Evolutionary conservation across 2,329 filamentous ascomycete genomes (phyloP), one percentile per base, ranked within the genome.

Genomic region (Thelonectria blattea): DNA sequence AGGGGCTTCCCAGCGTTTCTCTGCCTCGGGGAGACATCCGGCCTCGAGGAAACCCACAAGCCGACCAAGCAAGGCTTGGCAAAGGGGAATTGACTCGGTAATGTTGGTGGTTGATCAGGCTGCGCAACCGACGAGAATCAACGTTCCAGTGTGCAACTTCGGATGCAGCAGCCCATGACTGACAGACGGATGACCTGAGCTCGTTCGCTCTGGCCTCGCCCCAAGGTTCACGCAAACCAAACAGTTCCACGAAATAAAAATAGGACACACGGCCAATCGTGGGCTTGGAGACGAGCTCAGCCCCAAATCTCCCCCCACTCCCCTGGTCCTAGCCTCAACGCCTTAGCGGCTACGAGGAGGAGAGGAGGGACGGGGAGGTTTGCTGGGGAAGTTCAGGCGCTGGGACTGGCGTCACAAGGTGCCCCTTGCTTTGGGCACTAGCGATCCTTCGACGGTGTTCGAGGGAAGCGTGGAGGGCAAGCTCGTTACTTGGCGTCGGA

Each of bases 241-340:
- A 11, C 20, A 45, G 15, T 18, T 8, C 43, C 17, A 18, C 37
- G 50, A 54, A 47, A 34, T 62, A 62, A 62, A 62, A 62, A 62
- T 62, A 62, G 56, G 56, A 62, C 52, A 46, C 60, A 22, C 52
- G 34, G 47, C 60, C 52, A 62, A 59, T 62, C 15, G 52, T 34
- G 14, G 46, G 39, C 50, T 49, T 41, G 48, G 48, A 27, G 47
- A 34, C 27, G 48, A 10, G 30, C 60, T 62, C 60, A 56, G 60
- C 45, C 45, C 45, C 49, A 48, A 56, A 51, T 54, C 52, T 54
- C 51, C 59, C n/a, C 55, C 59, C 39, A 55, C 48, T 52, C 50
- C 52, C 52, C 52, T 42, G 55, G 58, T 56, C 52, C 56, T 60
- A 60, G 58, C 48, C 58, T 48, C 52, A 50, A 52, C 55, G 58